Evolutionary conservation across 2,329 filamentous ascomycete genomes (phyloP).

Genomic region (Incumbomyces delicatus): DNA sequence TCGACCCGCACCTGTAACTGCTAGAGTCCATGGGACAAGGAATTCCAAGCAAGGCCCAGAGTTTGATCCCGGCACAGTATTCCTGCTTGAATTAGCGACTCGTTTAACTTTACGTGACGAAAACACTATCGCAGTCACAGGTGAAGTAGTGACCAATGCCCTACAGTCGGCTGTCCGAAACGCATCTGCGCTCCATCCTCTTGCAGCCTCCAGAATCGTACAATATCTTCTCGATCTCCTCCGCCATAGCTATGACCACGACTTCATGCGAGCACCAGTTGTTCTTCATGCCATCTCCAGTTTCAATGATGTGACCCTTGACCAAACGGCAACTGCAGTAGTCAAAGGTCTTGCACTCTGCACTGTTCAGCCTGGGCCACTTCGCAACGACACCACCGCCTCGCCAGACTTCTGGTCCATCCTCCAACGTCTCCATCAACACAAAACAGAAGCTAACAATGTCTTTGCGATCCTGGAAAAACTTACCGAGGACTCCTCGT

Average conservation of each 20-base stretch:
- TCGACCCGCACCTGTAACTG: conserved; percentile 51
- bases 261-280: conserved; percentile 85
- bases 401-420: conserved; percentile 97
- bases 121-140: conserved; percentile 60
- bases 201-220: conserved; percentile 72
- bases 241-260: conserved; percentile 75
- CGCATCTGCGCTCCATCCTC: conserved; percentile 64
- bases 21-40: conserved; percentile 51
- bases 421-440: conserved; percentile 61
- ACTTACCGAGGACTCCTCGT: conserved; percentile 1
- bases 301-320: conserved; percentile 67
- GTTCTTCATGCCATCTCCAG: conserved; percentile 85
- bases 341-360: conserved; percentile 71
- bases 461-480: conserved; percentile 69
- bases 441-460: conserved; percentile 59
- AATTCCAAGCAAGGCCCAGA: conserved; percentile 44
- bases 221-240: conserved; percentile 80
- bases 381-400: conserved; percentile 87
- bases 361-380: conserved; percentile 63
- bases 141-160: conserved; percentile 68
- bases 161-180: conserved; percentile 77
- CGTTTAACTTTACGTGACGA: conserved; percentile 67
- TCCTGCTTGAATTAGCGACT: conserved; percentile 84
- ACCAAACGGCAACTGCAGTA: conserved; percentile 64
- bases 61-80: conserved; percentile 81